phyloP scores from a whole-genome alignment of 352 stramenopile species.

The Pythium phragmiticola region DNA sequence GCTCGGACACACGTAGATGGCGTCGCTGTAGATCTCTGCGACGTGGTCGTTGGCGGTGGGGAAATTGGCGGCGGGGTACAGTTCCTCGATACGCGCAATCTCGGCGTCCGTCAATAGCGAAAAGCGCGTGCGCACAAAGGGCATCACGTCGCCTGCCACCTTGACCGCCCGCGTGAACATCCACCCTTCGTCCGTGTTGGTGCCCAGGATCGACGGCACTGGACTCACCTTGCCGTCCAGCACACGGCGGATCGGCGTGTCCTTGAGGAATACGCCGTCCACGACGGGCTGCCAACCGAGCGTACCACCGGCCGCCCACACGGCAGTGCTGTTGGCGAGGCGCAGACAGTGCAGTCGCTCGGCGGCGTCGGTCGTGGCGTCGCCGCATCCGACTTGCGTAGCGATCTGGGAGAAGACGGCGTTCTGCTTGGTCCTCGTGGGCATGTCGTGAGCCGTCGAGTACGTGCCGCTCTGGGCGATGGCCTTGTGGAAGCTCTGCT shows the following conservation, averaged over 20 bases:
- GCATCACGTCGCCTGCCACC: neutral
- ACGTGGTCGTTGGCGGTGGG: neutral
- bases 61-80: conserved; percentile 16
- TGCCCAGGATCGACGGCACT: conserved; percentile 10
- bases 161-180: neutral
- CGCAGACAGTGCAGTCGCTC: no score
- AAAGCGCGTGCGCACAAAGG: neutral
- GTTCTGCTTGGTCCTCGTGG: no score
- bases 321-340: no score
- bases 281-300: conserved; percentile 8
- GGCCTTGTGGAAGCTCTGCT: no score
- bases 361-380: no score
- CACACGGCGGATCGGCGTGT: neutral
- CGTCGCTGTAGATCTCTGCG: conserved; percentile 9
- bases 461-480: no score
- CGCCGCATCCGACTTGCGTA: no score
- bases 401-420: no score
- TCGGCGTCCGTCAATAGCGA: neutral
- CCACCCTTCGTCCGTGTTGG: conserved; percentile 17
- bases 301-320: neutral
- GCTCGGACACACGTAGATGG: conserved; percentile 15
- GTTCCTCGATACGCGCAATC: neutral
- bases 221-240: neutral
- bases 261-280: neutral
- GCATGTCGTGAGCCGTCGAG: no score